These are phyloP conservation scores for Pigoraptor vietnamica DNA, from an alignment of 78 protist genomes.

Conservation along the genomic window DNA sequence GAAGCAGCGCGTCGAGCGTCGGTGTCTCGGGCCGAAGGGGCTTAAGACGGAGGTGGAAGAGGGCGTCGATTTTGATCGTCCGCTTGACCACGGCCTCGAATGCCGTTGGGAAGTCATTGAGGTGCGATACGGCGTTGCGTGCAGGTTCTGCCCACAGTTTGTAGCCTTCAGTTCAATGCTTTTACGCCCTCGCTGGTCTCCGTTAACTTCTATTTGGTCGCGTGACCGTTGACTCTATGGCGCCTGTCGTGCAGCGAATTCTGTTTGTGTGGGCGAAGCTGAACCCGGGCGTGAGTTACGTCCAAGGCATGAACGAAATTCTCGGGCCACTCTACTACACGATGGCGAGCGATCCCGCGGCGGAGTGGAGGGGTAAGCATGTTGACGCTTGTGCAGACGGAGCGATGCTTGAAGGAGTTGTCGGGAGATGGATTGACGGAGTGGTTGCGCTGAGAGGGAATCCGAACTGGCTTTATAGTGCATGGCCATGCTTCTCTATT, in stretches of 20 bases:
- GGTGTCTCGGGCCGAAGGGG: neutral
- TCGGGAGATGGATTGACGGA: no score
- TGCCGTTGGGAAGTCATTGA: neutral
- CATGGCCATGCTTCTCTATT: neutral
- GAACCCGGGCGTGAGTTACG: constrained; percentile 17
- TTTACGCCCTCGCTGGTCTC: neutral
- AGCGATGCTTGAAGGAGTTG: no score
- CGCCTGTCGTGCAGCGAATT: neutral
- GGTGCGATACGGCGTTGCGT: neutral
- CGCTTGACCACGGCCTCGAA: neutral
- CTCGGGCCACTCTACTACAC: constrained; percentile 67
- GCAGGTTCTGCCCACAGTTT: no score
- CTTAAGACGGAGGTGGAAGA: neutral
- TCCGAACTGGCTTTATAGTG: no score
- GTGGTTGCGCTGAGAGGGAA: no score
- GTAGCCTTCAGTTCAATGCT: neutral
- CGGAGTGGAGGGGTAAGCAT: neutral
- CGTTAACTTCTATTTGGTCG: neutral
- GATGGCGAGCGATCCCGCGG: constrained; percentile 44
- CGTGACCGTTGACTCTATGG: no score
- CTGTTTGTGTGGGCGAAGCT: constrained; percentile 22
- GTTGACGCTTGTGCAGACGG: no score
- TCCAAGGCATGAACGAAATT: constrained; percentile 74
- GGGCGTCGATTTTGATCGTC: neutral
- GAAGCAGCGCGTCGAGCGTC: neutral